Percentiles rank a stretch among this genome's conserved stretches.
These are phyloP conservation scores for Monosporascus sp. DNA, from an alignment of 2,329 filamentous ascomycete species.

Conservation along the genomic window DNA sequence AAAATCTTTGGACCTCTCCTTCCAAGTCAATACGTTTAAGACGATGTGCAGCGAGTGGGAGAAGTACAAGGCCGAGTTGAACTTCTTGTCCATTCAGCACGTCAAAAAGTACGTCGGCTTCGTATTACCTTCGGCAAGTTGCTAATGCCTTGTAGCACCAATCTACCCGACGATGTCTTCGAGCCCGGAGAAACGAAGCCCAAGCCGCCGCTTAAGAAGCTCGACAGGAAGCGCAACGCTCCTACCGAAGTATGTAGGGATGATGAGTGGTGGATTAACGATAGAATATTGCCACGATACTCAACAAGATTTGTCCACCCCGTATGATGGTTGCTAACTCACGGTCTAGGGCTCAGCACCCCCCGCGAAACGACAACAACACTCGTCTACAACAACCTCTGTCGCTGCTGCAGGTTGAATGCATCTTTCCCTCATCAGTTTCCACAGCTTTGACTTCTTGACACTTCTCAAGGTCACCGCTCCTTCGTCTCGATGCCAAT, in stretches of 20 bases:
- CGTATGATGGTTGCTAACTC: constrained; percentile 18
- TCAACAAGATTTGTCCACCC: constrained; percentile 5
- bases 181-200: constrained; percentile 71
- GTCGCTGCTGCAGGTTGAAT: constrained; percentile 25
- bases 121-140: constrained; percentile 6
- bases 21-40: constrained; percentile 83
- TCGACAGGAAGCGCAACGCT: constrained; percentile 44
- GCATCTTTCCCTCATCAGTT: neutral
- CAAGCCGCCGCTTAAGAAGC: constrained; percentile 48
- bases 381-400: constrained; percentile 14
- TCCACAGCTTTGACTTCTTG: neutral
- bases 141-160: constrained; percentile 54
- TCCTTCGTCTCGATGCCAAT: neutral
- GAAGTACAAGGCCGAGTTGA: constrained; percentile 69
- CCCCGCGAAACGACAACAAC: constrained; percentile 29
- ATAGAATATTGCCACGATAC: constrained; percentile 17
- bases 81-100: constrained; percentile 76
- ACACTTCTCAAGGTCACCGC: neutral
- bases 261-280: constrained; percentile 17
- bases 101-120: constrained; percentile 68
- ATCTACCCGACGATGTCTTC: constrained; percentile 88
- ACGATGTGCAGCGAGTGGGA: constrained; percentile 71
- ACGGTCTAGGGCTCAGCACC: constrained; percentile 21
- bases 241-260: constrained; percentile 31
- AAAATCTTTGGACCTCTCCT: constrained; percentile 72